Percentiles rank a stretch among this genome's conserved stretches.
Conservation (phyloP, 441 rosid genomes). For the Populus hybrid region DNA sequence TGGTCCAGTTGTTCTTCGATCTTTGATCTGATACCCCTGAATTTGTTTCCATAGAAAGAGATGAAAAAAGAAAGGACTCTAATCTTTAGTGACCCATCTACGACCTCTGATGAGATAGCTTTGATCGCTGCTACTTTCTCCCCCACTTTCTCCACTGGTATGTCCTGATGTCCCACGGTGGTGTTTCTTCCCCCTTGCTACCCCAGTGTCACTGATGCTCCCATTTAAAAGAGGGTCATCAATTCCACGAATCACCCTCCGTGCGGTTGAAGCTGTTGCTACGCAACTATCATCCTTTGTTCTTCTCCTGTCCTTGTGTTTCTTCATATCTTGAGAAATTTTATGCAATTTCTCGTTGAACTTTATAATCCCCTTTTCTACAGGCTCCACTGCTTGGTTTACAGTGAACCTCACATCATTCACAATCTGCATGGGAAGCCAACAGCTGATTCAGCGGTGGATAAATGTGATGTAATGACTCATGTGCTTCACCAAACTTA, state of each 20-base stretch:
- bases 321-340: constrained; percentile 89
- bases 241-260: constrained; percentile 89
- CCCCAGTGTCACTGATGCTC: constrained; percentile 81
- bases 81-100: constrained; percentile 89
- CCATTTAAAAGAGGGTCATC: constrained; percentile 96
- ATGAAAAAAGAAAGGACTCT: constrained; percentile 15
- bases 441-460: constrained; percentile 20
- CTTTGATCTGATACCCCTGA: not conserved
- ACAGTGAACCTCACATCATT: constrained; percentile 92
- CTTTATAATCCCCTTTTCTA: constrained; percentile 91
- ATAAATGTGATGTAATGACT: not conserved
- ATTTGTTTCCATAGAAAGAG: not conserved
- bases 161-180: constrained; percentile 59
- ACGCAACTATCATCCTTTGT: constrained; percentile 88
- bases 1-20: not conserved
- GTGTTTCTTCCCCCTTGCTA: constrained; percentile 65
- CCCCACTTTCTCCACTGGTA: constrained; percentile 93
- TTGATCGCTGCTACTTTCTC: constrained; percentile 97
- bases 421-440: constrained; percentile 62
- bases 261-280: constrained; percentile 47
- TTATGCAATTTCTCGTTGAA: constrained; percentile 87
- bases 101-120: constrained; percentile 66
- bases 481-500: not conserved
- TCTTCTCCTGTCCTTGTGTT: constrained; percentile 69
- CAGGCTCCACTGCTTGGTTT: constrained; percentile 94